A percentile compares a stretch with the other conserved stretches of the same genome.
These are phyloP conservation scores for Scedosporium boydii DNA, from an alignment of 2,329 filamentous ascomycete genomes.

Conservation along the genomic window DNA sequence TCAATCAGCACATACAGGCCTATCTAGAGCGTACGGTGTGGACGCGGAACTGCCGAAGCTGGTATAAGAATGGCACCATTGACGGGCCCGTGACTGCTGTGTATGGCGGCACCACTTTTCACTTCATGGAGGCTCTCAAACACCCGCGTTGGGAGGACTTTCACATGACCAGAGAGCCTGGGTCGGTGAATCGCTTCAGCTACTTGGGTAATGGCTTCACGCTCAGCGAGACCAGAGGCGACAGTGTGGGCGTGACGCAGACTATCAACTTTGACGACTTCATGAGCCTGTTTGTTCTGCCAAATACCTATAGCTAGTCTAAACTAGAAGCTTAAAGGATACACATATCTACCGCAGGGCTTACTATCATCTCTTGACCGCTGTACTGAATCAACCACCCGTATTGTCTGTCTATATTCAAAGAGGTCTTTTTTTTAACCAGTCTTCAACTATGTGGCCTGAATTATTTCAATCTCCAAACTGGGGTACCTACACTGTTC, in stretches of 20 bases:
- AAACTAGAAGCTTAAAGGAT: background rate
- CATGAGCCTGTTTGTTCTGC: slow-evolving; percentile 7
- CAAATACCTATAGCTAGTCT: slow-evolving; percentile 5
- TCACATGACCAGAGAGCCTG: slow-evolving; percentile 32
- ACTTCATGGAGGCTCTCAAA: slow-evolving; percentile 47
- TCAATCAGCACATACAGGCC: slow-evolving; percentile 46
- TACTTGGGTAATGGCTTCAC: slow-evolving; percentile 63
- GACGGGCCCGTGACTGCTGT: slow-evolving; percentile 56
- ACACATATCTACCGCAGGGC: background rate
- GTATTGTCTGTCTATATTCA: too few relatives aligned
- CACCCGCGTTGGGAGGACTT: slow-evolving; percentile 48
- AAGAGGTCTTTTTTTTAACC: too few relatives aligned
- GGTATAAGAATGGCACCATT: slow-evolving; percentile 59
- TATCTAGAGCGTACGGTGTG: slow-evolving; percentile 47
- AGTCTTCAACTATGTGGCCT: too few relatives aligned
- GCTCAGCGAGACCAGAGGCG: slow-evolving; percentile 17
- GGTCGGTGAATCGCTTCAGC: slow-evolving; percentile 40
- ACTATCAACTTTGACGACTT: slow-evolving; percentile 8
- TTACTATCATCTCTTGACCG: background rate
- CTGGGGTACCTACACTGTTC: too few relatives aligned
- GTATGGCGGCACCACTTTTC: slow-evolving; percentile 59
- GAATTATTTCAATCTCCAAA: too few relatives aligned
- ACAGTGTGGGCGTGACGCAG: slow-evolving; percentile 6
- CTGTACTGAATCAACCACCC: too few relatives aligned
- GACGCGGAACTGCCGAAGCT: slow-evolving; percentile 55